Conservation (phyloP, 371 early-diverging fungal species). For the Actinomortierella ambigua region DNA sequence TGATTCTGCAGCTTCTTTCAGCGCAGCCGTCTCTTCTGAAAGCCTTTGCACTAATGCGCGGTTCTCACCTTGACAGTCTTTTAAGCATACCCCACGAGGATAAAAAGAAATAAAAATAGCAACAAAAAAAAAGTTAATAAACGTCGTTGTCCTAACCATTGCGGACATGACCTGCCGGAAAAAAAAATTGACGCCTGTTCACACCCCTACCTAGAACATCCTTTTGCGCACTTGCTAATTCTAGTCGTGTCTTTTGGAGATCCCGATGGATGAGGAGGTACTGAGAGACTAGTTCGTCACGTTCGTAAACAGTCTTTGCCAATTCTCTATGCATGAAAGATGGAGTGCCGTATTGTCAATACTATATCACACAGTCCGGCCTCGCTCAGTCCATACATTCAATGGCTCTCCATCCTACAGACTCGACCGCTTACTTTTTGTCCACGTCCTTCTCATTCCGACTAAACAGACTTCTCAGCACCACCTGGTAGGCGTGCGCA, state of each 20-base stretch:
- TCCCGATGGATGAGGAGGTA: conserved; percentile 34
- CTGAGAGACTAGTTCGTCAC: conserved; percentile 38
- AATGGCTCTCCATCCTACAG: no score
- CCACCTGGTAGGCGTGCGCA: conserved; percentile 20
- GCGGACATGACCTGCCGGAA: no score
- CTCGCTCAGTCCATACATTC: no score
- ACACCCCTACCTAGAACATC: conserved; percentile 23
- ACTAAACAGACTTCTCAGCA: conserved; percentile 24
- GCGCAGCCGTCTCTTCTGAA: conserved; percentile 13
- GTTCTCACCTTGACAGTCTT: conserved; percentile 37
- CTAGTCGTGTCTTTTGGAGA: conserved; percentile 20
- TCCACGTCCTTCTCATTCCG: conserved; percentile 12
- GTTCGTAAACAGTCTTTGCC: conserved; percentile 20
- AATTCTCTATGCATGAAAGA: conserved; percentile 8
- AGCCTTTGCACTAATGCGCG: conserved; percentile 15
- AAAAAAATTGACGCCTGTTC: neutral
- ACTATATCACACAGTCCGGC: no score
- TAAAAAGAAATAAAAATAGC: neutral
- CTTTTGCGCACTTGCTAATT: conserved; percentile 18
- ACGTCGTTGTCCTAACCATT: no score
- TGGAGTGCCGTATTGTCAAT: no score
- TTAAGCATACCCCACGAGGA: neutral
- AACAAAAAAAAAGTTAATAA: no score
- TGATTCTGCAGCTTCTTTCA: conserved; percentile 15
- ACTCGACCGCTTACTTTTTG: conserved; percentile 19